These are phyloP conservation scores for Volvox carteri DNA, from an alignment of 163 green algal species.

Conservation along the genomic window DNA sequence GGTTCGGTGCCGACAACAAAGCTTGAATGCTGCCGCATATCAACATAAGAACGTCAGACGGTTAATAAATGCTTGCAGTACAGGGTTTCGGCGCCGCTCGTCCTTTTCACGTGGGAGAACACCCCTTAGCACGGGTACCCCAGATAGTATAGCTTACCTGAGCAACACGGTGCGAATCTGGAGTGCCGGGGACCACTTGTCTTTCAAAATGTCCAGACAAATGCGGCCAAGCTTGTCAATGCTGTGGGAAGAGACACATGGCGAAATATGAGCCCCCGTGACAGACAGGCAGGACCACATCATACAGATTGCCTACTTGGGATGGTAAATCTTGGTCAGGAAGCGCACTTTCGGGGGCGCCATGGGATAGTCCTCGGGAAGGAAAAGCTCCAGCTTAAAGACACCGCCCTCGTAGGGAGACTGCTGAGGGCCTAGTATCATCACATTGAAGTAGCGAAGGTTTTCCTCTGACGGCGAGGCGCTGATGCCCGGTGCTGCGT, in stretches of 20 bases:
- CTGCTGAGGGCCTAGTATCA: slow-evolving; percentile 93
- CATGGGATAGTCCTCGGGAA: slow-evolving; percentile 99
- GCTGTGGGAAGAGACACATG: slow-evolving; percentile 16
- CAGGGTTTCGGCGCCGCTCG: not conserved
- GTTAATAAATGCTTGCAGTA: not conserved
- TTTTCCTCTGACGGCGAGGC: slow-evolving; percentile 97
- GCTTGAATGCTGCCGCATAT: slow-evolving; percentile 91
- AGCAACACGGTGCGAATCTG: slow-evolving; percentile 98
- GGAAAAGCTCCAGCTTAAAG: slow-evolving; percentile 98
- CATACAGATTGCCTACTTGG: slow-evolving; percentile 77
- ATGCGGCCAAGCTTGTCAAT: slow-evolving; percentile 99
- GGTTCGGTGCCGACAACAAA: slow-evolving; percentile 96
- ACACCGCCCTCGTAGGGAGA: slow-evolving; percentile 97
- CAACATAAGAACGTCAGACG: not conserved
- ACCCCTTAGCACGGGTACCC: not conserved
- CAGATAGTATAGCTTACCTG: slow-evolving; percentile 75
- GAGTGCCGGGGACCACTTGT: slow-evolving; percentile 99
- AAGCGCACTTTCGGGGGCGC: slow-evolving; percentile 98
- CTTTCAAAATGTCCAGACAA: slow-evolving; percentile 99
- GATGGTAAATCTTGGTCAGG: slow-evolving; percentile 99
- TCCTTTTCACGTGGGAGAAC: not conserved
- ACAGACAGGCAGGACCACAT: not conserved
- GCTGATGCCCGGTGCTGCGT: slow-evolving; percentile 95
- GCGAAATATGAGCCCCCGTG: not conserved
- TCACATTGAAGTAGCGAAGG: slow-evolving; percentile 98